These are phyloP conservation scores for Fusarium sp. DNA, from an alignment of 2,329 filamentous ascomycete genomes.

Conservation along the genomic window DNA sequence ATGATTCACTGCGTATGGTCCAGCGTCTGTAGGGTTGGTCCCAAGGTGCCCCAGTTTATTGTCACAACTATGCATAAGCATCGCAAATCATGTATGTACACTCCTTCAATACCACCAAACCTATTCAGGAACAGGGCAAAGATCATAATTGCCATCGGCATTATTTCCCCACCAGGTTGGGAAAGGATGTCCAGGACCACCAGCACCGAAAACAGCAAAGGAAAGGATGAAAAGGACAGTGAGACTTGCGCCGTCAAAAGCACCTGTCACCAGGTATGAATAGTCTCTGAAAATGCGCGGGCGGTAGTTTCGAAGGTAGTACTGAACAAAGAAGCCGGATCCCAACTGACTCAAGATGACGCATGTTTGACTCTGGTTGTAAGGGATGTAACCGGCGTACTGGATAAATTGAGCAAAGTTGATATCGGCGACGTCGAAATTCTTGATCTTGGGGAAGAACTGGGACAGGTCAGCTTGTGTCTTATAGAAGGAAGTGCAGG, in stretches of 20 bases:
- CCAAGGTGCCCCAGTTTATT: no score
- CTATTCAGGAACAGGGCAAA: constrained; percentile 56
- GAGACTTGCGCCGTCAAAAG: constrained; percentile 63
- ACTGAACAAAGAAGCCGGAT: constrained; percentile 62
- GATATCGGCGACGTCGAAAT: constrained; percentile 56
- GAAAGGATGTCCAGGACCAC: constrained; percentile 57
- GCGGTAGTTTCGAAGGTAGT: constrained; percentile 63
- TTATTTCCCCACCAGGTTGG: constrained; percentile 68
- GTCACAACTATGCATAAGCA: no score
- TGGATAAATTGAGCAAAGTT: constrained; percentile 67
- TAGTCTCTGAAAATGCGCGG: constrained; percentile 66
- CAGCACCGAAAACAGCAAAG: constrained; percentile 67
- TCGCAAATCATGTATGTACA: not conserved
- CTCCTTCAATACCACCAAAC: not conserved
- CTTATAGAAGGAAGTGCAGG: not conserved
- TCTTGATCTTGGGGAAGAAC: constrained; percentile 60
- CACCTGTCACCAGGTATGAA: constrained; percentile 64
- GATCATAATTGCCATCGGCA: constrained; percentile 59
- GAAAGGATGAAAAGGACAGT: constrained; percentile 64
- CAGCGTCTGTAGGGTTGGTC: no score
- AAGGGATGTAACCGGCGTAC: constrained; percentile 65
- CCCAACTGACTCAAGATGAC: constrained; percentile 61
- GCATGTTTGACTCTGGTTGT: constrained; percentile 67
- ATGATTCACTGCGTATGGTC: no score
- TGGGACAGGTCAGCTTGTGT: constrained; percentile 36